Conservation (phyloP, 2,329 filamentous ascomycete genomes). For the Diaporthe nobilis region DNA sequence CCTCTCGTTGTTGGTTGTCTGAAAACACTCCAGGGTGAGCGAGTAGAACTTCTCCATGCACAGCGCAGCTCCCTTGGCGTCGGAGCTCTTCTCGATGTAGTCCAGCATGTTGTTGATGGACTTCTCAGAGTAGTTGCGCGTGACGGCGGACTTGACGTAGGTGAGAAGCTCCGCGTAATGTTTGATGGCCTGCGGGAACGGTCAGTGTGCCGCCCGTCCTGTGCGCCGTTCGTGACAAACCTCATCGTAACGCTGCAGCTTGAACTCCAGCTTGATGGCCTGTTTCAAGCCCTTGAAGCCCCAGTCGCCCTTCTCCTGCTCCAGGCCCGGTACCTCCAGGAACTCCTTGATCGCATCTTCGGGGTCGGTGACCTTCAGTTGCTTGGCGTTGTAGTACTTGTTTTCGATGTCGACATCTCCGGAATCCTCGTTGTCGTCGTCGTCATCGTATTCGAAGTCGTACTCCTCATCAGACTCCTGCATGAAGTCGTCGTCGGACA, state of each 20-base stretch:
- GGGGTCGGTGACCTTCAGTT: conserved; percentile 89
- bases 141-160: conserved; percentile 97
- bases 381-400: conserved; percentile 99
- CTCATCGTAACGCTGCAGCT: conserved; percentile 88
- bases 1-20: conserved; percentile 96
- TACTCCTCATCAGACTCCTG: conserved; percentile 93
- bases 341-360: conserved; percentile 94
- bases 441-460: conserved; percentile 96
- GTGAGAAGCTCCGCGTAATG: conserved; percentile 96
- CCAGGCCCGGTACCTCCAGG: conserved; percentile 85
- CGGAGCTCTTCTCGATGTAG: conserved; percentile 92
- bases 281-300: conserved; percentile 99
- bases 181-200: conserved; percentile 78
- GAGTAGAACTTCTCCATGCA: conserved; percentile 98
- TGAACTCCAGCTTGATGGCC: conserved; percentile 97
- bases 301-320: conserved; percentile 96
- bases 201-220: conserved; percentile 41
- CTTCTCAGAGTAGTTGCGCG: conserved; percentile 98
- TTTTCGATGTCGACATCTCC: conserved; percentile 97
- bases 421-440: conserved; percentile 87
- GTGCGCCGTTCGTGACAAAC: conserved; percentile 58
- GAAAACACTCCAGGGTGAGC: conserved; percentile 92
- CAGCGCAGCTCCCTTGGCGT: conserved; percentile 78
- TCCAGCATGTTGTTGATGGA: conserved; percentile 99
- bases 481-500: conserved; percentile 96